These are phyloP conservation scores for Datura wrightii DNA, from an alignment of 257 asterid genomes.

Conservation along the genomic window DNA sequence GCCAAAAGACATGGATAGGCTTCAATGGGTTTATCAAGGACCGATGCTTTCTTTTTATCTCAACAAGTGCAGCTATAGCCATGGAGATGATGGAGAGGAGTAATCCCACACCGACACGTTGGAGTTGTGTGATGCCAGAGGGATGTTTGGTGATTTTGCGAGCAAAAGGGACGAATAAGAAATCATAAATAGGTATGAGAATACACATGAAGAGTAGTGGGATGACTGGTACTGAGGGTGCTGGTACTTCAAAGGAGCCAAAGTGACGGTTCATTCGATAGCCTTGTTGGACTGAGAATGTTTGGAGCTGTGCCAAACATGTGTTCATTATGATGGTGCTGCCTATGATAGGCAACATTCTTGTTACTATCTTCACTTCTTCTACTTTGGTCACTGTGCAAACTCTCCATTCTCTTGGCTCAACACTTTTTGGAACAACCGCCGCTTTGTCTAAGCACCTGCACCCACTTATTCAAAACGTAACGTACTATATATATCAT, in stretches of 20 bases:
- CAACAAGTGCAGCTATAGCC: conserved; percentile 60
- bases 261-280: conserved; percentile 53
- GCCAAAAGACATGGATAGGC: conserved; percentile 69
- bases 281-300: conserved; percentile 77
- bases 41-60: conserved; percentile 47
- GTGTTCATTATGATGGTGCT: conserved; percentile 83
- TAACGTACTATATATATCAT: too few species aligned
- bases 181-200: conserved; percentile 68
- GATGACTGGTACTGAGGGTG: conserved; percentile 69
- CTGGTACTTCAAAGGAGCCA: conserved; percentile 62
- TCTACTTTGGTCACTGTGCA: conserved; percentile 76
- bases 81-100: conserved; percentile 70
- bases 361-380: conserved; percentile 62
- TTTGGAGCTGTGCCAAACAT: conserved; percentile 77
- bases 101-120: conserved; percentile 76
- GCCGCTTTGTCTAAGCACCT: conserved; percentile 83
- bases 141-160: conserved; percentile 63
- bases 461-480: not conserved
- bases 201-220: conserved; percentile 71
- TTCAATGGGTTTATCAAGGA: conserved; percentile 36
- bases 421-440: conserved; percentile 35
- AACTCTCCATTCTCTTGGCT: conserved; percentile 52
- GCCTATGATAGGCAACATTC: conserved; percentile 72
- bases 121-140: conserved; percentile 72
- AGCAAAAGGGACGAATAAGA: conserved; percentile 58